Base-by-base conservation (phyloP, 2,329 filamentous ascomycete species). In the Pseudogymnoascus sp. region DNA sequence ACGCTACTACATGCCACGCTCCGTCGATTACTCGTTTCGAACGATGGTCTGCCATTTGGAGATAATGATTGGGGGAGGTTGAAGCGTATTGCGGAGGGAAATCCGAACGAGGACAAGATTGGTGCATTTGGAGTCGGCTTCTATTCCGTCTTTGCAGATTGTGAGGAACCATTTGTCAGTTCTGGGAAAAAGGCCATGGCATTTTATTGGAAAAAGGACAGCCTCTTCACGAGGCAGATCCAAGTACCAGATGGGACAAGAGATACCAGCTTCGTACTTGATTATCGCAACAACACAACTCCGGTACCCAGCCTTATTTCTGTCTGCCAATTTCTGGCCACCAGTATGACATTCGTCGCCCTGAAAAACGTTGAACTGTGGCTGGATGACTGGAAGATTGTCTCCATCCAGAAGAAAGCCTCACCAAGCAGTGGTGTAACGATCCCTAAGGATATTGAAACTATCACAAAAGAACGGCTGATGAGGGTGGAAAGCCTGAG, bases 131-230 rank as follows among this genome's bases (percentile, higher is more conserved):
- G 95, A 68, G 95, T 99, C 33, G 95, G 95, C 2, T 99, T 99
- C 78, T 99, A 99, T 81, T 96, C 91, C 74, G 93, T 97, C 40
- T 99, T 99, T 74, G 91, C 95, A 66, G 95, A 99, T 74, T 99
- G 93, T 74, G 96, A 99, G 76, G 92, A 97, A 70, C 95, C 95
- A 0, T 97, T 99, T 72, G 90, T 99, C 67, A 95, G 91, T 68
- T 97, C 93, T 0, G 95, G 95, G 0, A 85, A 83, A 66, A 88
- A 96, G 76, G 93, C 92, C 38, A 97, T 99, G 91, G 93, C 93
- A 0, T 99, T 99, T 73, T 99, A 97, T 78, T 99, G 95, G 96
- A 97, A 97, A 75, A 93, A 90, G n/a, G 97, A 97, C 74, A 91
- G 91, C 4, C 82, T 99, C 1, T 97, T 96, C 74, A 99, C 96